phyloP scores from a whole-genome alignment of 495 filamentous ascomycete species.

The Talaromyces borbonicus region DNA sequence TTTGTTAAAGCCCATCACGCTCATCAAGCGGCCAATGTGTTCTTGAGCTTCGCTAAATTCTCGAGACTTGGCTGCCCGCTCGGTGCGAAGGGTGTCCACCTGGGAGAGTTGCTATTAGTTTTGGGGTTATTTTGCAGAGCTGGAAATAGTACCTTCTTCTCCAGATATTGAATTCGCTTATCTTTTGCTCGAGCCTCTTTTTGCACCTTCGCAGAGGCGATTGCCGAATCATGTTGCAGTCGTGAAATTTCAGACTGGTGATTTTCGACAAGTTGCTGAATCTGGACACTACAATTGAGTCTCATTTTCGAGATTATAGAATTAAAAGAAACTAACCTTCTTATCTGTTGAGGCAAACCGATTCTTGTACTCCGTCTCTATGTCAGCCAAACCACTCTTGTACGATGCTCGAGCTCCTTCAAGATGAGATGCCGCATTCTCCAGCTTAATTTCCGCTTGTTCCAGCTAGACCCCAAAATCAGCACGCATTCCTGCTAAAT shows the following conservation, averaged over 20 bases:
- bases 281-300: conserved; percentile 1
- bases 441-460: conserved; percentile 13
- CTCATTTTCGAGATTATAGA: neutral
- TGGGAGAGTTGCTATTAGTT: conserved; percentile 6
- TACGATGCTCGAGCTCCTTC: conserved; percentile 16
- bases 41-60: conserved; percentile 42
- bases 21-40: conserved; percentile 37
- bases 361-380: conserved; percentile 12
- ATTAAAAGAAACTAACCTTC: conserved; percentile 16
- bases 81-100: conserved; percentile 31
- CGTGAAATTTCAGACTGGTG: conserved; percentile 18
- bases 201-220: conserved; percentile 13
- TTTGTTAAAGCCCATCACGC: conserved; percentile 33
- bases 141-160: conserved; percentile 28
- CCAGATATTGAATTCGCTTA: conserved; percentile 26
- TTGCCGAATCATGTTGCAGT: conserved; percentile 20
- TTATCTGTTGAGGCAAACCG: conserved; percentile 11
- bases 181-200: conserved; percentile 28
- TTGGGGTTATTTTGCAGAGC: neutral
- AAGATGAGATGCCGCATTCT: conserved; percentile 15
- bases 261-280: neutral
- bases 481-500: too few relatives aligned
- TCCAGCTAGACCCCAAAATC: too few relatives aligned
- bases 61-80: conserved; percentile 32
- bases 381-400: conserved; percentile 11